Base-by-base conservation (phyloP, 1,284 basidiomycete species). In the Cryptococcus maquisensis region DNA sequence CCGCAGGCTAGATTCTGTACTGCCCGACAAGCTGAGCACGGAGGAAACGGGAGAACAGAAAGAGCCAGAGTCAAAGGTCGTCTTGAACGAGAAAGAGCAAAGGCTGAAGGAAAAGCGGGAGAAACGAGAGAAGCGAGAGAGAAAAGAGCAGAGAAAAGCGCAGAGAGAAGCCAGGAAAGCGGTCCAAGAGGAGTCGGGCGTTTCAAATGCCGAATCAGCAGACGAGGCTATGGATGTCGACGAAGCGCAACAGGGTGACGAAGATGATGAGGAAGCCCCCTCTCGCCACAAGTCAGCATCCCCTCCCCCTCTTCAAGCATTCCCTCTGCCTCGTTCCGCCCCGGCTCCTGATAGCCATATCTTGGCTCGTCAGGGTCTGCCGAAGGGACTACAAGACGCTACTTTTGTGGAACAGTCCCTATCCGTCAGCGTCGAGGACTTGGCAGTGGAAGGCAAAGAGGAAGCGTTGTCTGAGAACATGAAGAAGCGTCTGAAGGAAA, bases 351-450 rank as follows among this genome's bases (percentile, higher is more conserved):
- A 85, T 24, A 83, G 84, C 60, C 77, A 81, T 8, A 76, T 82
- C 20, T 82, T 92, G 16, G 84, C 84, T 4, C 78, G 85, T 32
- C 88, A 91, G 72, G 89, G 88, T 38, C 79, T 93, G 13, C 88
- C 90, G 65, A 79, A 80, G 60, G 87, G 85, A 16, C 78, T 92
- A 6, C 75, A 86, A 24, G 81, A 84, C 56, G 90, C 90, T 6
- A 82, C 85, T 55, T 69, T 90, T 32, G 80, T 94, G 21, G 80
- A 87, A 56, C 83, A 89, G 28, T 66, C 79, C 4, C 75, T 77
- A 2, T 74, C 80, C 1, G 60, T 82, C 3, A 68, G 79, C 21
- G 76, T 91, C 24, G 78, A 79, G 2, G 66, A 78, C 0, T 52
- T 75, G 21, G 77, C 79, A 2, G 40, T 16, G 76, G 79, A 39